These are phyloP conservation scores for Pleurotus tuber-regium DNA, from an alignment of 768 basidiomycete species.

Conservation along the genomic window DNA sequence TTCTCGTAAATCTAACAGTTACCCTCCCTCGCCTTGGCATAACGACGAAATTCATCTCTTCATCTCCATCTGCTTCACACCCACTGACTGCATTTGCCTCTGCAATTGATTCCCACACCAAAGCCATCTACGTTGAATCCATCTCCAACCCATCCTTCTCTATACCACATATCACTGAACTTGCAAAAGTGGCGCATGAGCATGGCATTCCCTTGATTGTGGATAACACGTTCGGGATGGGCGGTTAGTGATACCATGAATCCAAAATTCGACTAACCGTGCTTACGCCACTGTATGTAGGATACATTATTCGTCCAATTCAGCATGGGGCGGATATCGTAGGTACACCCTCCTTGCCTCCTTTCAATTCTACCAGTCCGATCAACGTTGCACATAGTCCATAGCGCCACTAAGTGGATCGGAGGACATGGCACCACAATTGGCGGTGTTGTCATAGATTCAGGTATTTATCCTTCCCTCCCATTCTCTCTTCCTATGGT, in stretches of 20 bases:
- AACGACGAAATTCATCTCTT: conserved; percentile 48
- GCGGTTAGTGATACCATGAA: conserved; percentile 41
- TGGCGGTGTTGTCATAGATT: conserved; percentile 60
- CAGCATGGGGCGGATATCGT: conserved; percentile 31
- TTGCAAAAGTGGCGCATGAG: conserved; percentile 64
- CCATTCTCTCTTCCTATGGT: not conserved
- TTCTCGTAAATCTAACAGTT: not conserved
- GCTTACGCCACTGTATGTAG: not conserved
- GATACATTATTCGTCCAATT: conserved; percentile 19
- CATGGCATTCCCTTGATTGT: conserved; percentile 62
- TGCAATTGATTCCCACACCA: conserved; percentile 64
- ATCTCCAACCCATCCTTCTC: conserved; percentile 65
- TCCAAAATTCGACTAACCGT: not conserved
- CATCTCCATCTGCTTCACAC: conserved; percentile 18
- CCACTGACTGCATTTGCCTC: conserved; percentile 31
- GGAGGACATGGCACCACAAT: conserved; percentile 68
- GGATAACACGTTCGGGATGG: conserved; percentile 64
- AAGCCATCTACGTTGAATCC: conserved; percentile 55
- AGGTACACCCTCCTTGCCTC: conserved; percentile 22
- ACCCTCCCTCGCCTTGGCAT: conserved; percentile 43
- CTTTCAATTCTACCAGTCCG: not conserved
- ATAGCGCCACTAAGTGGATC: conserved; percentile 68
- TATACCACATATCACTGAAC: conserved; percentile 50
- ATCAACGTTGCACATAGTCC: conserved; percentile 27
- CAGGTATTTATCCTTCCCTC: conserved; percentile 42